Base-by-base conservation (phyloP, 140 eudicot genomes). In the Stevia rebaudiana region DNA sequence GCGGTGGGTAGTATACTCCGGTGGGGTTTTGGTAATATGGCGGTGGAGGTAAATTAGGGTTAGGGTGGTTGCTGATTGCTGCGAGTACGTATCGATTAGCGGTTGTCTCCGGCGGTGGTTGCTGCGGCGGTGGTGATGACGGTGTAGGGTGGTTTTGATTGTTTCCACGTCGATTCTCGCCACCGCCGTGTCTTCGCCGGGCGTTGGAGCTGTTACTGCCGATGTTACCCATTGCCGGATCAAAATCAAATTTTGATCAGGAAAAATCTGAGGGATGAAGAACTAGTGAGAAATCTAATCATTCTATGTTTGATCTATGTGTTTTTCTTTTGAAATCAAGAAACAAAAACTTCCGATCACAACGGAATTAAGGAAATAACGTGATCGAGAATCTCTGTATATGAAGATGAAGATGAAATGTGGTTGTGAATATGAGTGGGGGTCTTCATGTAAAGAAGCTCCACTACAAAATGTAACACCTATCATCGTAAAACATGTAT, bases 41-140 rank as follows among this genome's bases (percentile, higher is more conserved):
- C 13, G 71, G 68, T 24, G 15, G 81, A 67, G 17, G 50, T 36
- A 9, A 72, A 82, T 84, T 73, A 47, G 66, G 90, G 10, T 80
- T 28, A 17, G 95, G 89, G 67, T 74, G 83, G 0, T 96, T 95
- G 24, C 95, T 80, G n/a, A 91, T 95, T 0, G 95, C 95, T 1
- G 98, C 95, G 71, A 87, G 87, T 15, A 87, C 91, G 56, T 78
- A 80, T 0, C 82, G 80, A 43, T 84, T 91, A 8, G 79, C 83
- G 53, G 65, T 65, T 75, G 82, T 66, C 77, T 91, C 85, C 19
- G 81, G 82, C 33, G 69, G 95, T 8, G 80, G 91, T 8, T 76
- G 76, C 61, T 70, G 86, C 8, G 82, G 86, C 3, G 83, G 86
- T 11, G 95, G 80, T 3, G 82, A 84, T 5, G 83, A 85, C n/a